A percentile compares a stretch with the other conserved stretches of the same genome.
These are phyloP conservation scores for Periconia sp. DNA, from an alignment of 2,329 filamentous ascomycete species.

Conservation along the genomic window DNA sequence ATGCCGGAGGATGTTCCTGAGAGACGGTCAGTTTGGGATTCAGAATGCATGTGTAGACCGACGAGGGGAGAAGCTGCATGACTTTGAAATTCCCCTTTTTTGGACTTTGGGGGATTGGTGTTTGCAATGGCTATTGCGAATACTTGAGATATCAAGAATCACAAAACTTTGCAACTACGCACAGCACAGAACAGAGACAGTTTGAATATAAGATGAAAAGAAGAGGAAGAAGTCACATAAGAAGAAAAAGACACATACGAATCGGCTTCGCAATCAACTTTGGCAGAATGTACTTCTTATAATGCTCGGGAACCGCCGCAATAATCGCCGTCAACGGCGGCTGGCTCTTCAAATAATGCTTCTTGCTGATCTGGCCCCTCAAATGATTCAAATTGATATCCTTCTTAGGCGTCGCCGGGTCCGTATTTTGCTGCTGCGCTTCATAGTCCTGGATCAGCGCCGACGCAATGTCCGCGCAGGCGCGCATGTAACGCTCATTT, in stretches of 20 bases:
- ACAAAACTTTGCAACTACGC: too few relatives aligned
- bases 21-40: background rate
- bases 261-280: conserved; percentile 98
- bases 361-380: conserved; percentile 85
- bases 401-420: conserved; percentile 61
- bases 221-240: background rate
- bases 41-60: background rate
- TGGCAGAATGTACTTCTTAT: conserved; percentile 98
- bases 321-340: conserved; percentile 96
- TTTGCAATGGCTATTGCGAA: too few relatives aligned
- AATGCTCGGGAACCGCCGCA: conserved; percentile 96
- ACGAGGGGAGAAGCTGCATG: background rate
- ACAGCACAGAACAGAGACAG: too few relatives aligned
- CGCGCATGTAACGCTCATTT: conserved; percentile 90
- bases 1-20: conserved; percentile 91
- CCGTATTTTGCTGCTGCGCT: conserved; percentile 68
- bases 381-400: conserved; percentile 93
- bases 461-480: conserved; percentile 93
- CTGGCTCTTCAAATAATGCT: conserved; percentile 84
- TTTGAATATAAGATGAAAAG: background rate
- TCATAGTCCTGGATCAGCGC: conserved; percentile 94
- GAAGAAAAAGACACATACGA: conserved; percentile 54
- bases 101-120: too few relatives aligned
- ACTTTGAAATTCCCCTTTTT: background rate
- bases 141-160: too few relatives aligned